These are phyloP conservation scores for Penicillium lividum DNA, from an alignment of 495 filamentous ascomycete species.

Conservation along the genomic window DNA sequence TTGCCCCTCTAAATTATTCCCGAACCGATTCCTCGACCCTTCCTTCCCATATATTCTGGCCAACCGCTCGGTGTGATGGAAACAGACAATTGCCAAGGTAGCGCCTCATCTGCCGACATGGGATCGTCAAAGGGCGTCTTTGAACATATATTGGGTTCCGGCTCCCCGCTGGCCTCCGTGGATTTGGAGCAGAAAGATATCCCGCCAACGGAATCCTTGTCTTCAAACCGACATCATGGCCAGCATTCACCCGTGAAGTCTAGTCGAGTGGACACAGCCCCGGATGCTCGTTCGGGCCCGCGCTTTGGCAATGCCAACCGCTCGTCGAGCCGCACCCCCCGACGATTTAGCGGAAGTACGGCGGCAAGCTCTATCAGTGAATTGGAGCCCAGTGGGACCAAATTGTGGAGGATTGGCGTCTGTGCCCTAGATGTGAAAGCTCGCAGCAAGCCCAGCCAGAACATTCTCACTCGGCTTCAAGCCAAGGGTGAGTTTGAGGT, in stretches of 20 bases:
- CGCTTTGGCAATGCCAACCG: conserved; percentile 49
- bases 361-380: conserved; percentile 65
- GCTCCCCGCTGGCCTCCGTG: conserved; percentile 3
- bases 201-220: conserved; percentile 12
- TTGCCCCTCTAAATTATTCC: not conserved
- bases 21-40: conserved; percentile 22
- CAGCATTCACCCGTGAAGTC: conserved; percentile 21
- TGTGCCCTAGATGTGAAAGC: conserved; percentile 96
- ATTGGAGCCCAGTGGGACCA: conserved; percentile 33
- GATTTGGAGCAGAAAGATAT: conserved; percentile 25
- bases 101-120: conserved; percentile 44
- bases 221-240: conserved; percentile 15
- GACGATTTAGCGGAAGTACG: conserved; percentile 76
- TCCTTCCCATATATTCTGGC: conserved; percentile 66
- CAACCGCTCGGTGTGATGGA: conserved; percentile 23
- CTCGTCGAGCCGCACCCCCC: conserved; percentile 71
- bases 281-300: conserved; percentile 25
- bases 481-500: conserved; percentile 92
- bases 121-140: conserved; percentile 15
- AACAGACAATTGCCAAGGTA: conserved; percentile 21
- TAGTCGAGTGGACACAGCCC: conserved; percentile 20
- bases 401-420: conserved; percentile 75
- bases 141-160: conserved; percentile 13
- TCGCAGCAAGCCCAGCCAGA: conserved; percentile 91
- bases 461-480: conserved; percentile 89